Percentiles rank a stretch among this genome's conserved stretches.
Conservation (phyloP, 768 basidiomycete species). For the Mycena polygramma region DNA sequence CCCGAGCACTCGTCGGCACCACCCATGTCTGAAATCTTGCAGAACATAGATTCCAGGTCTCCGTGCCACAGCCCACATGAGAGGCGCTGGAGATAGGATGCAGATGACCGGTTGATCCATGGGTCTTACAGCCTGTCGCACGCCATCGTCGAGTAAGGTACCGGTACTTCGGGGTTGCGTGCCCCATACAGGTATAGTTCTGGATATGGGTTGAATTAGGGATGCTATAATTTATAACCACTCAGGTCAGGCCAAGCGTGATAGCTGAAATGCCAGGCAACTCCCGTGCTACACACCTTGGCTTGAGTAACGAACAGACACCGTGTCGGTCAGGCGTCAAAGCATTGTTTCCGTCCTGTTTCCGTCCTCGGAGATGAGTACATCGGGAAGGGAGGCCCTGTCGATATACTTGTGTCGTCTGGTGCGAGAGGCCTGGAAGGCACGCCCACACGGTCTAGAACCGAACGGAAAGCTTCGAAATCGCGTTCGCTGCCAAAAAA, state of each 20-base stretch:
- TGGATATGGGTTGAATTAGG: not conserved
- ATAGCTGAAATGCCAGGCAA: constrained; percentile 19
- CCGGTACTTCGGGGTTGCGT: constrained; percentile 48
- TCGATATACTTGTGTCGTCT: constrained; percentile 2
- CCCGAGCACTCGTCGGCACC: constrained; percentile 56
- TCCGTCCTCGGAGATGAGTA: constrained; percentile 20
- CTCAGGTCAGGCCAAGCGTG: constrained; percentile 6
- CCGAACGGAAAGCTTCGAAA: not conserved
- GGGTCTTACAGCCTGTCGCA: constrained; percentile 46
- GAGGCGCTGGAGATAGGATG: constrained; percentile 23
- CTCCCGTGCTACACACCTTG: constrained; percentile 9
- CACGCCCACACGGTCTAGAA: not conserved
- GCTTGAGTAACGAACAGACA: not conserved
- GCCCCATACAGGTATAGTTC: constrained; percentile 20
- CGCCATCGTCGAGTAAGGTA: constrained; percentile 53
- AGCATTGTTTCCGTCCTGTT: not conserved
- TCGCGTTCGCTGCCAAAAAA: not conserved
- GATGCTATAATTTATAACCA: not conserved
- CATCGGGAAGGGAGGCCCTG: not conserved
- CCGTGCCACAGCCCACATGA: constrained; percentile 38
- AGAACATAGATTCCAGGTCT: constrained; percentile 14
- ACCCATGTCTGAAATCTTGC: constrained; percentile 35
- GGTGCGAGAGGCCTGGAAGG: constrained; percentile 11
- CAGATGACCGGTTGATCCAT: constrained; percentile 46
- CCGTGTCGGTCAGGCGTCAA: not conserved